Evolutionary conservation across 352 stramenopile genomes (phyloP), one percentile per base, ranked within the genome.

Genomic region (Phytophthora ohioensis): DNA sequence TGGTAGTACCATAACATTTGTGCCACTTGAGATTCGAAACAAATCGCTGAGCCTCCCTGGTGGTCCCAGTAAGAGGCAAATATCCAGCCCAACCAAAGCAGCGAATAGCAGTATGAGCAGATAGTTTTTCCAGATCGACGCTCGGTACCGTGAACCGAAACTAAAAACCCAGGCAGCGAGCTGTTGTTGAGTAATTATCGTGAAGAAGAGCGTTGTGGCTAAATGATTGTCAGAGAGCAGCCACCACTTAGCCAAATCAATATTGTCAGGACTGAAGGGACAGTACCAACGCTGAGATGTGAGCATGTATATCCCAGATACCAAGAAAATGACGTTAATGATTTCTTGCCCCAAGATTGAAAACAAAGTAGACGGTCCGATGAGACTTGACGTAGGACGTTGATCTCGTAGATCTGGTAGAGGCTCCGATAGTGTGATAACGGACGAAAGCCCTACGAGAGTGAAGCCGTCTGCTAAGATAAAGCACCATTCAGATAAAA

Each of bases 401-500:
- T 30, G 47, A 17, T 52, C 41, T 51, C 56, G 64, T 11, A 81
- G 45, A 41, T 81, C 74, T 2, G 55, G 13, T 6, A 80, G 55
- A 2, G 91, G 88, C 52, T 90, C 69, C 38, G 84, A 80, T 32
- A 95, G 73, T 30, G 78, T 87, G 63, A 97, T 91, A 2, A 76
- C 82, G 61, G 89, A 96, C 31, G 87, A 92, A 39, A 93, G 66
- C 0, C 81, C 78, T 5, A 95, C 79, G 6, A 92, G 65, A 21
- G 79, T 85, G 35, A 95, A 70, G 0, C 85, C 89, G 69, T 94
- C 87, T 31, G 63, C 72, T 47, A 90, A 81, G 15, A 95, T 84
- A 79, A 87, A 97, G 48, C 69, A 80, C 76, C 80, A 93, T 61
- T 92, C 70, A 1, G 84, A 81, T 49, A 96, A 69, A 35, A 84